Evolutionary conservation across 2,329 filamentous ascomycete species (phyloP).

Genomic region (Zopfia rhizophila): DNA sequence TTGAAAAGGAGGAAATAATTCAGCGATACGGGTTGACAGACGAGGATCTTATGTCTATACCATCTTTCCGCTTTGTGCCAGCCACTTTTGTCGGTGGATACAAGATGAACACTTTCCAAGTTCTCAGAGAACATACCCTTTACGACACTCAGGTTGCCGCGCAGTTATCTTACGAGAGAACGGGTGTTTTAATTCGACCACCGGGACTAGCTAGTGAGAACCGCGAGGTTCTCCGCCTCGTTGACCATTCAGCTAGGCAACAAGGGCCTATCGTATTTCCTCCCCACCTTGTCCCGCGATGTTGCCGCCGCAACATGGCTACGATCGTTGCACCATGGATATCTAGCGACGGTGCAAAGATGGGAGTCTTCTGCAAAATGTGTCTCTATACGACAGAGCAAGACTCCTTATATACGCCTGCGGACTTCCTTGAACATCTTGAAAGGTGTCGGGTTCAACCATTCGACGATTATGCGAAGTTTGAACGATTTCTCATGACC

Average conservation of each 20-base stretch:
- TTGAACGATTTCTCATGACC: conserved; percentile 1
- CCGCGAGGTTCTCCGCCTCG: background rate
- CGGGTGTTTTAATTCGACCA: background rate
- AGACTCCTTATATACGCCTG: conserved; percentile 1
- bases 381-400: conserved; percentile 22
- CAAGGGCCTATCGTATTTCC: conserved; percentile 12
- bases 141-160: conserved; percentile 13
- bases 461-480: conserved; percentile 2
- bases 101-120: conserved; percentile 11
- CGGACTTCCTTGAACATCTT: conserved; percentile 9
- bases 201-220: background rate
- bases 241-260: conserved; percentile 2
- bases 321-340: conserved; percentile 17
- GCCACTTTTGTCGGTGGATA: conserved; percentile 6
- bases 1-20: conserved; percentile 10
- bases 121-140: conserved; percentile 10
- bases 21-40: conserved; percentile 9
- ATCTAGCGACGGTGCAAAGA: conserved; percentile 13
- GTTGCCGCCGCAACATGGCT: conserved; percentile 13
- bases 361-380: conserved; percentile 13
- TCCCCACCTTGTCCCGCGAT: conserved; percentile 8
- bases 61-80: conserved; percentile 17
- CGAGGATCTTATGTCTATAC: conserved; percentile 13
- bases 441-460: conserved; percentile 12
- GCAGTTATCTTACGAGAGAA: conserved; percentile 6